Evolutionary conservation across 257 asterid genomes (phyloP).

Genomic region (Solanum raphanifolium): DNA sequence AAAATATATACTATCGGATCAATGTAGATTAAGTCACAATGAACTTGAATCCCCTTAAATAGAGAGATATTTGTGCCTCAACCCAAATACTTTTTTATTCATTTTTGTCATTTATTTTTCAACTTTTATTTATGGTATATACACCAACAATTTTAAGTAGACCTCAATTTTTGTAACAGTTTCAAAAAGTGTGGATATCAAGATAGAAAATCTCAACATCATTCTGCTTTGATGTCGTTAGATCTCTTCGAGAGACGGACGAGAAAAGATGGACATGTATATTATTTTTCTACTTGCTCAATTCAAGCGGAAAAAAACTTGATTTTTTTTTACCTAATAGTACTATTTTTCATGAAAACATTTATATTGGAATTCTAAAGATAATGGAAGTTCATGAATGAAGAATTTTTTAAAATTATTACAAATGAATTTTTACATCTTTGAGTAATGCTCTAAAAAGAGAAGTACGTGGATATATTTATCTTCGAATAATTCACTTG

Average conservation of each 20-base stretch:
- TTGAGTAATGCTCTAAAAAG: too few species aligned
- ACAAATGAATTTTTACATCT: too few species aligned
- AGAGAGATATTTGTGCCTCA: not conserved
- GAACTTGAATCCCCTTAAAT: too few species aligned
- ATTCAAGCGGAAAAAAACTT: not conserved
- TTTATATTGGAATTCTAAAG: not conserved
- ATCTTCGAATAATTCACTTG: not conserved
- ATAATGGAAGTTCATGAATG: not conserved
- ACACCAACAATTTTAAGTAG: not conserved
- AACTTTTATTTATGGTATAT: not conserved
- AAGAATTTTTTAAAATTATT: not conserved
- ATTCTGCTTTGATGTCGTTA: not conserved
- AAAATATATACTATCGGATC: too few species aligned
- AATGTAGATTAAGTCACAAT: too few species aligned
- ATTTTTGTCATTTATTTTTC: not conserved
- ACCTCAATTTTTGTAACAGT: not conserved
- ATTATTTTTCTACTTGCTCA: not conserved
- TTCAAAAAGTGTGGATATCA: not conserved
- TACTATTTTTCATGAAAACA: not conserved
- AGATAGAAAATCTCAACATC: not conserved
- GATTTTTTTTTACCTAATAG: too few species aligned
- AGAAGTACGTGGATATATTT: too few species aligned
- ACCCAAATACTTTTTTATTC: not conserved
- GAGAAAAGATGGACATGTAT: not conserved
- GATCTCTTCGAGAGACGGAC: not conserved